phyloP scores from a whole-genome alignment of 371 early-diverging fungal genomes.

The Massospora cicadina region DNA sequence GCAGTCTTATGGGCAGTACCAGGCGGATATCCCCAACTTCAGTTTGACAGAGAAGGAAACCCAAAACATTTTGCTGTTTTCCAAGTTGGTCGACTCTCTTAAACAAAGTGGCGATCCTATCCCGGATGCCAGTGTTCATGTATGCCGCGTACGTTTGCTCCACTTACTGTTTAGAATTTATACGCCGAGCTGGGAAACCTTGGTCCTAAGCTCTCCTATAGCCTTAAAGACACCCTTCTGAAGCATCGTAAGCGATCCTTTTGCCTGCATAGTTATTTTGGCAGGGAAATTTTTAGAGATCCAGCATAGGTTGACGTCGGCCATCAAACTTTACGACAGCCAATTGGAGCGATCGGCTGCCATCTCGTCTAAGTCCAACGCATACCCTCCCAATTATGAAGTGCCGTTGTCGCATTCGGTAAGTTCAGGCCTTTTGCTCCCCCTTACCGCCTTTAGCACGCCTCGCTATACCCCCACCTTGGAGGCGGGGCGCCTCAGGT shows the following conservation, averaged over 20 bases:
- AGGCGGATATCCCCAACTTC: constrained; percentile 36
- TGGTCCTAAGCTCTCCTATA: constrained; percentile 47
- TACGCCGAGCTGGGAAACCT: constrained; percentile 50
- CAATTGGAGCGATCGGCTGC: constrained; percentile 27
- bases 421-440: neutral
- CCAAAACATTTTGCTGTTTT: constrained; percentile 14
- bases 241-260: constrained; percentile 37
- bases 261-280: constrained; percentile 1
- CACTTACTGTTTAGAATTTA: constrained; percentile 18
- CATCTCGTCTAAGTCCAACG: neutral
- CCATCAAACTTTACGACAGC: constrained; percentile 61
- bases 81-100: constrained; percentile 1
- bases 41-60: constrained; percentile 30
- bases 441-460: neutral
- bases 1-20: constrained; percentile 49
- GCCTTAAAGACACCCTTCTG: constrained; percentile 37
- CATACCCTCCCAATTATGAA: neutral
- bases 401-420: neutral
- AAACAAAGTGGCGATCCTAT: constrained; percentile 6
- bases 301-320: constrained; percentile 52
- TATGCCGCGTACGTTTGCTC: neutral
- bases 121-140: constrained; percentile 4
- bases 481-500: neutral
- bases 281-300: constrained; percentile 36
- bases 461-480: neutral